A percentile compares a stretch with the other conserved stretches of the same genome.
phyloP scores from a whole-genome alignment of 805 yeast species.

The Dipodascus geniculatus region DNA sequence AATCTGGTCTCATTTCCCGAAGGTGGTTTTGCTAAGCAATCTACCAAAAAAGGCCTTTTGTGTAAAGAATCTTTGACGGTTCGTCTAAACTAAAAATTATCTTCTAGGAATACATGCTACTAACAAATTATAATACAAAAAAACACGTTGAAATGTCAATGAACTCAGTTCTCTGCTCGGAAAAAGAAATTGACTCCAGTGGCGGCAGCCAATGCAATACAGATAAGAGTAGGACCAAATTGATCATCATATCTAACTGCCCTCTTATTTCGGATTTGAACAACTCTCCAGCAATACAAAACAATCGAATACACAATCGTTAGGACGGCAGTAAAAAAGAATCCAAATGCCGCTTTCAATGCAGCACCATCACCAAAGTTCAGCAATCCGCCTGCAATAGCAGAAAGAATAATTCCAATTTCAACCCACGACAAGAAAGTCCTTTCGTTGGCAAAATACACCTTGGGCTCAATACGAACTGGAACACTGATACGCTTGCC shows the following conservation, averaged over 20 bases:
- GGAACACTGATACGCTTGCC: slow-evolving; percentile 89
- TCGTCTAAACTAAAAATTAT: background rate
- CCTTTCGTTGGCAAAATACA: slow-evolving; percentile 96
- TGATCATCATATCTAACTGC: slow-evolving; percentile 80
- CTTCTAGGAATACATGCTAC: background rate
- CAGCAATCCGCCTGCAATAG: slow-evolving; percentile 76
- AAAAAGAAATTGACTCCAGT: slow-evolving; percentile 33
- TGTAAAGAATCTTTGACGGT: too few species aligned
- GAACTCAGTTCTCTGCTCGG: background rate
- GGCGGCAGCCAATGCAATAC: slow-evolving; percentile 60
- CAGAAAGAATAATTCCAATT: slow-evolving; percentile 76
- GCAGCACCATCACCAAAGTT: slow-evolving; percentile 73
- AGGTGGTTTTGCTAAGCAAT: too few species aligned
- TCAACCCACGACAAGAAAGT: slow-evolving; percentile 91
- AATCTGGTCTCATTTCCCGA: too few species aligned
- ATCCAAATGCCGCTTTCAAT: slow-evolving; percentile 74
- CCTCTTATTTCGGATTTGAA: slow-evolving; percentile 69
- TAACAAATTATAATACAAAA: background rate
- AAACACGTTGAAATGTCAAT: background rate
- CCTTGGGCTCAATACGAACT: slow-evolving; percentile 95
- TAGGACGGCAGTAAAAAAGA: slow-evolving; percentile 66
- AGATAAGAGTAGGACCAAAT: slow-evolving; percentile 76
- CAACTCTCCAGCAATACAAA: slow-evolving; percentile 70
- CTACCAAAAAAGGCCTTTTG: background rate
- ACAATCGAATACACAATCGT: slow-evolving; percentile 63